phyloP scores from a whole-genome alignment of 2,329 filamentous ascomycete genomes.

The Zopfia rhizophila region DNA sequence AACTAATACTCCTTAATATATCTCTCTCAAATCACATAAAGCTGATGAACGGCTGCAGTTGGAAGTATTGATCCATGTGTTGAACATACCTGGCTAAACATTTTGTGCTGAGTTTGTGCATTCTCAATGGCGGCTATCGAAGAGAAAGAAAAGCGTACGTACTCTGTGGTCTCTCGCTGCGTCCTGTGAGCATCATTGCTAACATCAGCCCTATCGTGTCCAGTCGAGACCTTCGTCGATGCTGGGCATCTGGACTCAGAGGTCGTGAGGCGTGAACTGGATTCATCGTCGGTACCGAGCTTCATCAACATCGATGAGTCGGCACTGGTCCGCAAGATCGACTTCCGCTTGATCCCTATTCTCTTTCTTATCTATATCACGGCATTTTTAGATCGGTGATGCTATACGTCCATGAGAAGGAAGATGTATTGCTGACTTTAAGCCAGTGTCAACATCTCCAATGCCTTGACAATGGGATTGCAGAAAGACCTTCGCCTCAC shows the following conservation, averaged over 20 bases:
- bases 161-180: too few relatives aligned
- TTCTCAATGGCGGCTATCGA: conserved; percentile 1
- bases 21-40: not conserved
- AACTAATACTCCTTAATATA: not conserved
- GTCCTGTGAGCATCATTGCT: too few relatives aligned
- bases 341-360: conserved; percentile 2
- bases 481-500: conserved; percentile 18
- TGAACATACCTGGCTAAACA: conserved; percentile 17
- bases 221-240: too few relatives aligned
- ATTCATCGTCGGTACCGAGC: too few relatives aligned
- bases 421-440: not conserved
- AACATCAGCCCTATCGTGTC: too few relatives aligned
- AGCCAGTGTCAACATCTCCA: conserved; percentile 22
- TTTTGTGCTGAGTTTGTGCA: not conserved
- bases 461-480: conserved; percentile 16
- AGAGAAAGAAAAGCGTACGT: too few relatives aligned
- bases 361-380: conserved; percentile 19
- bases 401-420: not conserved
- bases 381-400: conserved; percentile 21
- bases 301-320: conserved; percentile 10
- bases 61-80: conserved; percentile 6
- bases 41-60: not conserved
- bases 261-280: too few relatives aligned
- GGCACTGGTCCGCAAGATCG: conserved; percentile 9
- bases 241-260: too few relatives aligned